These are phyloP conservation scores for Phytophthora ohioensis DNA, from an alignment of 352 stramenopile species.

Conservation along the genomic window DNA sequence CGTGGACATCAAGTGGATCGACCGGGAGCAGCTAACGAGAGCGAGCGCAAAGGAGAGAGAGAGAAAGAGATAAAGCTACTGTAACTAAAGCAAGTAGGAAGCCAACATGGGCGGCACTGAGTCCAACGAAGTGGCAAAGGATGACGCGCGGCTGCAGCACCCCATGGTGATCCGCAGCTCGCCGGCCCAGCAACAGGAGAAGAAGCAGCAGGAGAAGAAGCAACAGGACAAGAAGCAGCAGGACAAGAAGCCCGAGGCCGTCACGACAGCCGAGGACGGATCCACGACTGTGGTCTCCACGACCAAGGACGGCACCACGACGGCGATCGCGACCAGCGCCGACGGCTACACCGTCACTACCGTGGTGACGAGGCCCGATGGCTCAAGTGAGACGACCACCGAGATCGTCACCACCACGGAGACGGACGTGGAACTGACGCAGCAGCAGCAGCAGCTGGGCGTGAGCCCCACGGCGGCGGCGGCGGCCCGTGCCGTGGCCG, in stretches of 20 bases:
- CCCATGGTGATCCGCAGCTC: conserved; percentile 26
- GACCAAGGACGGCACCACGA: conserved; percentile 34
- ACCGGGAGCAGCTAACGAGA: conserved; percentile 6
- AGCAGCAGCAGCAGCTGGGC: conserved; percentile 16
- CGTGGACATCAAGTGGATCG: conserved; percentile 22
- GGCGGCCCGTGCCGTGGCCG: conserved; percentile 28
- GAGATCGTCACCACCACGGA: conserved; percentile 37
- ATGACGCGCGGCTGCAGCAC: conserved; percentile 36
- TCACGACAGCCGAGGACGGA: conserved; percentile 23
- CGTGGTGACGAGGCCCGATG: conserved; percentile 36
- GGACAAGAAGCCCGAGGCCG: conserved; percentile 17
- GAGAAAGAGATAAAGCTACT: conserved; percentile 5
- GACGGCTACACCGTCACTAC: conserved; percentile 37
- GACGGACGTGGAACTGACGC: conserved; percentile 28
- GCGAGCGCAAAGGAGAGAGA: conserved; percentile 12
- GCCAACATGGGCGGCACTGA: conserved; percentile 41
- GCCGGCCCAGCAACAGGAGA: conserved; percentile 15
- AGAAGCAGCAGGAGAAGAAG: conserved; percentile 13
- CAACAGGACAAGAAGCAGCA: conserved; percentile 20
- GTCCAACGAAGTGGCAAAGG: conserved; percentile 39
- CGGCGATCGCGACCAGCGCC: conserved; percentile 42
- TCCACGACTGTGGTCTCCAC: conserved; percentile 26
- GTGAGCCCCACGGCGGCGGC: conserved; percentile 33
- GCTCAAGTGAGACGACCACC: conserved; percentile 39
- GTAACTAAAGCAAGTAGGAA: conserved; percentile 1